A percentile compares a stretch with the other conserved stretches of the same genome.
Conservation (phyloP, 2,329 filamentous ascomycete genomes). For the Trichoderma cornu-damae region DNA sequence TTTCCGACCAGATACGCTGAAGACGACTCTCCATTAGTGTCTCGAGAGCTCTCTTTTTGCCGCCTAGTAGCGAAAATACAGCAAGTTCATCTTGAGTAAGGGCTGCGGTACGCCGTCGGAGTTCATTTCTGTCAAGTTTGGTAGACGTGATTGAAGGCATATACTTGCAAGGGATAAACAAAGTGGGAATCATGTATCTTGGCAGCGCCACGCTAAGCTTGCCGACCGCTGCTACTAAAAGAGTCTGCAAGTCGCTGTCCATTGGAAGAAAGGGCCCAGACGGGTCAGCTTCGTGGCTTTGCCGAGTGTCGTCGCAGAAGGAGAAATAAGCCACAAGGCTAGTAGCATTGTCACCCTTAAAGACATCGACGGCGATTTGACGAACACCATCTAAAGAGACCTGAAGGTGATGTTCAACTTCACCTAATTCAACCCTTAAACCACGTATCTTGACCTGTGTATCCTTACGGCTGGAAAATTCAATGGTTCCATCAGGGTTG, state of each 20-base stretch:
- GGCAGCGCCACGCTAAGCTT: conserved; percentile 19
- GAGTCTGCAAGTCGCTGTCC: conserved; percentile 10
- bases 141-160: conserved; percentile 23
- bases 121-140: conserved; percentile 20
- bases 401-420: conserved; percentile 16
- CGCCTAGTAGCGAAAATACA: neutral
- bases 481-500: conserved; percentile 16
- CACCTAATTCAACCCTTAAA: conserved; percentile 9
- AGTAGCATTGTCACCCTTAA: conserved; percentile 6
- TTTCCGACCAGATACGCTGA: conserved; percentile 20
- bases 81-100: neutral
- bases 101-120: neutral
- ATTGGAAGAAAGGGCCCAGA: conserved; percentile 17
- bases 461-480: conserved; percentile 12
- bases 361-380: conserved; percentile 15
- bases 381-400: neutral
- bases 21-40: conserved; percentile 10
- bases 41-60: conserved; percentile 3
- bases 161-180: conserved; percentile 22
- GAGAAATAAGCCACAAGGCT: conserved; percentile 15
- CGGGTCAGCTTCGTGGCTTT: neutral
- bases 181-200: conserved; percentile 22
- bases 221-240: conserved; percentile 20
- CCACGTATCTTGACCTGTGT: conserved; percentile 11
- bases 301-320: conserved; percentile 9